Base-by-base conservation (phyloP, 495 filamentous ascomycete genomes). In the Podospora australis region DNA sequence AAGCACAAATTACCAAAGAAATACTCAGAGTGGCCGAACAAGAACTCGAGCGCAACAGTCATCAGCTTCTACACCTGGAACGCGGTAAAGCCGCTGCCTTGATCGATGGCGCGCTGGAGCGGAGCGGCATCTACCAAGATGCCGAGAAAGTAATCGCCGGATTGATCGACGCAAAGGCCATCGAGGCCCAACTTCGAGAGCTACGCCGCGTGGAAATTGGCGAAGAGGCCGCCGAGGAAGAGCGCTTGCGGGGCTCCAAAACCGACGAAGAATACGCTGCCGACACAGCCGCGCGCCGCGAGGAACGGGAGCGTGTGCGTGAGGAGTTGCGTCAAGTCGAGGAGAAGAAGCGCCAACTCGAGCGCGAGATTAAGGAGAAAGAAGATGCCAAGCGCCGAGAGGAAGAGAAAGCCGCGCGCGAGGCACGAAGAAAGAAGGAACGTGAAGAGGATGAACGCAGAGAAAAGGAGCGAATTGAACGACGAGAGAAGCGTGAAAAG, bases 21-120 rank as follows among this genome's bases (percentile, higher is more conserved):
- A 72, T 95, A 16, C 73, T 85, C 42, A 75, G 83, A 56, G 72
- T 91, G 19, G 85, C 87, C 39, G 83, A 90, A 57, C 75, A 77
- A 25, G 87, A 95, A 64, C 81, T 94, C 54, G 88, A 95, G 53
- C 81, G 83, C 51, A 84, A 95, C 56, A 80, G 88, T 0, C 70
- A 70, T 1, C 70, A 72, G 36, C 74, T 91, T 23, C 78, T 95
- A 1, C 84, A 87, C 5, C 76, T 87, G 8, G 87, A 91, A 49
- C 80, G 86, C 6, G 73, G 81, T 17, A 89, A 91, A 68, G 87
- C 88, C 26, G 86, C 85, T 17, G 79, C 86, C 4, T 73, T 96
- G 16, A 84, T 96, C 39, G 88, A 95, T 63, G 90, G 90, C 36
- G 88, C 87, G 0, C 82, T 88, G 23, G 88, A 94, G 54, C 81